phyloP scores from a whole-genome alignment of 1,139 yeast species.

The Debaryomyces udenii region DNA sequence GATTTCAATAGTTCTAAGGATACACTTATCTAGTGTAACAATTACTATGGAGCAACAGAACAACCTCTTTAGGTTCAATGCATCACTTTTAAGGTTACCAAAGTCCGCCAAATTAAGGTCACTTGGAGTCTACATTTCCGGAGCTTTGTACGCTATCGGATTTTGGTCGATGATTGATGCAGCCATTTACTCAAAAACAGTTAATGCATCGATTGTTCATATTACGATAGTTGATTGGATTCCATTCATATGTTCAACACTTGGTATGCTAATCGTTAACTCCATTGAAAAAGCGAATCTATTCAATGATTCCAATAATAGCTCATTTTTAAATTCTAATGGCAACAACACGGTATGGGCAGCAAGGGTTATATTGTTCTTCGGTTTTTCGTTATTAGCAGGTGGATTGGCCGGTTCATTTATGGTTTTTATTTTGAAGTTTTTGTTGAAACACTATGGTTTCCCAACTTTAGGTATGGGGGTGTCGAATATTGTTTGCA shows the following conservation, averaged over 20 bases:
- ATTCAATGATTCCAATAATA: constrained; percentile 54
- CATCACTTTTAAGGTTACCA: constrained; percentile 54
- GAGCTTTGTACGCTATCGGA: constrained; percentile 82
- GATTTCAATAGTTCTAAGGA: no score
- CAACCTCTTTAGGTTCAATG: constrained; percentile 54
- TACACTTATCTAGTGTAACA: not conserved
- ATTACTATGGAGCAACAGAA: constrained; percentile 37
- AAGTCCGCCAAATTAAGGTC: constrained; percentile 73
- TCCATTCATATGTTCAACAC: constrained; percentile 83
- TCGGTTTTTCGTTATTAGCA: constrained; percentile 90
- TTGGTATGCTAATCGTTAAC: constrained; percentile 91
- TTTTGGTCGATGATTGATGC: constrained; percentile 91
- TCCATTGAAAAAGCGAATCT: constrained; percentile 86
- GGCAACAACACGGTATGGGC: constrained; percentile 78
- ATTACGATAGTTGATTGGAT: constrained; percentile 94
- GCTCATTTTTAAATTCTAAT: constrained; percentile 53
- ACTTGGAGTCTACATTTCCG: constrained; percentile 73
- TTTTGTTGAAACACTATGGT: constrained; percentile 71
- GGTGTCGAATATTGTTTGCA: constrained; percentile 80
- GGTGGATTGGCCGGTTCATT: constrained; percentile 94
- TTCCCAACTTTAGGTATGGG: constrained; percentile 97
- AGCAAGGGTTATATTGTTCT: constrained; percentile 83
- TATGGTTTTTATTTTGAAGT: constrained; percentile 83
- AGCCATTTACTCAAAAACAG: constrained; percentile 80
- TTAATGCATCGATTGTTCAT: constrained; percentile 84